Percentiles rank a stretch among this genome's conserved stretches.
Conservation (phyloP, 352 stramenopile genomes). For the Aphanomyces stellatus region DNA sequence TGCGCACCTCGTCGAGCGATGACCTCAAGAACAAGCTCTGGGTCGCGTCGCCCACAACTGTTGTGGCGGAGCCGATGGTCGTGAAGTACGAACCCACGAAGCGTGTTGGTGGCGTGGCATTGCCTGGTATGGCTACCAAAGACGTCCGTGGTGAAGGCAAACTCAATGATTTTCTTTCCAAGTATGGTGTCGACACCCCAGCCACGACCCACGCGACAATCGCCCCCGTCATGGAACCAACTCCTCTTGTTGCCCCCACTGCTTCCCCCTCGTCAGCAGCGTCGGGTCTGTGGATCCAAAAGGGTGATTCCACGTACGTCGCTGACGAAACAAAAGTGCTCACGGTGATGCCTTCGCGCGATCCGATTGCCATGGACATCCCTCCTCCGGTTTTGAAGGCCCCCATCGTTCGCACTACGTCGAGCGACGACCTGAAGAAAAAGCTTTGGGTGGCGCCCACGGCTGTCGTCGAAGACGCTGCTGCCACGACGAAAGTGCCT, state of each 20-base stretch:
- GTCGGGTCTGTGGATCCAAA: conserved; percentile 4
- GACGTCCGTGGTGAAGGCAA: neutral
- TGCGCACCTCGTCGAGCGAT: neutral
- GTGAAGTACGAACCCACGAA: neutral
- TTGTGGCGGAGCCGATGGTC: too few relatives aligned
- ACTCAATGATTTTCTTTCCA: neutral
- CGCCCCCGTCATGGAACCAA: too few relatives aligned
- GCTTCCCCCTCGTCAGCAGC: neutral
- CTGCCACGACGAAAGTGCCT: too few relatives aligned
- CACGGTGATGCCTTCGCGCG: neutral
- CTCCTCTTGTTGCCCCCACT: too few relatives aligned
- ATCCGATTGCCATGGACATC: neutral
- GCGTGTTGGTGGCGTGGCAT: neutral
- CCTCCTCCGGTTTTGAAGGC: neutral
- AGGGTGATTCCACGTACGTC: neutral
- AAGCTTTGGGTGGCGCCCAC: conserved; percentile 6
- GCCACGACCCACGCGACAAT: neutral
- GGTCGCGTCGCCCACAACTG: neutral
- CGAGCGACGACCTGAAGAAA: conserved; percentile 1
- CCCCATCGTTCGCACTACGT: neutral
- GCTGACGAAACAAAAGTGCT: neutral
- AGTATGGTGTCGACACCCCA: neutral
- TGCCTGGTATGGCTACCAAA: neutral
- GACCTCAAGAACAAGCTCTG: conserved; percentile 8
- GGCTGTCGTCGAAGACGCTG: too few relatives aligned